Base-by-base conservation (phyloP, 306 rosid genomes). In the Quercus glauca region DNA sequence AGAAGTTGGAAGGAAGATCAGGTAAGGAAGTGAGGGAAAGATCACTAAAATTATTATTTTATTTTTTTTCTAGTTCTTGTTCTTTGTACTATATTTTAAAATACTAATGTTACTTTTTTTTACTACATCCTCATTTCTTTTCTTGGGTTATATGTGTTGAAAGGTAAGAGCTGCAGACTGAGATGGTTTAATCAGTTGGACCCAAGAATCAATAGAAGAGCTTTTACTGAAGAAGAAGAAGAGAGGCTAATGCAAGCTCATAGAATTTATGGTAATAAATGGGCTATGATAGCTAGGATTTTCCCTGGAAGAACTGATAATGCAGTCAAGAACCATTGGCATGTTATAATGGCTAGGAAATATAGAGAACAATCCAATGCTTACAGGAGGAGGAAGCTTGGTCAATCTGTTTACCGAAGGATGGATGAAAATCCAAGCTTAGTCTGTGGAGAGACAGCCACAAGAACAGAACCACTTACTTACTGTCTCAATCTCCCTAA, bases 101-200 rank as follows among this genome's bases (percentile, higher is more conserved):
- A 26, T 23, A 67, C 25, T 1, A 56, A 23, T 65, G 63, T 57
- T 35, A 9, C 45, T 64, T 19, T 60, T 57, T 28, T 52, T 17
- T 19, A 20, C 14, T 19, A 70, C 41, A 0, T 35, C 71, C 1
- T 5, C 2, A 26, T 25, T 15, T 6, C 21, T 15, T 53, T 21
- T 25, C 35, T 25, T 72, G 26, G 28, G 20, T 57, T n/a, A 6
- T 65, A 51, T 80, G 75, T 17, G 2, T 76, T 68, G 75, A 78
- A 70, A 95, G 99, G 99, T 0, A 96, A 96, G 89, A 96, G 99
- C 77, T 96, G 99, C 56, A 87, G 99, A 76, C 74, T 93, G 68
- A 90, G 99, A 78, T 96, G 99, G 99, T 96, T 96, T 85, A 96
- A 96, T 87, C 99, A 96, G 82, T 61, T 96, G 81, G 99, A 96